Conservation (phyloP, 2,329 filamentous ascomycete genomes). For the Monilinia fructicola region DNA sequence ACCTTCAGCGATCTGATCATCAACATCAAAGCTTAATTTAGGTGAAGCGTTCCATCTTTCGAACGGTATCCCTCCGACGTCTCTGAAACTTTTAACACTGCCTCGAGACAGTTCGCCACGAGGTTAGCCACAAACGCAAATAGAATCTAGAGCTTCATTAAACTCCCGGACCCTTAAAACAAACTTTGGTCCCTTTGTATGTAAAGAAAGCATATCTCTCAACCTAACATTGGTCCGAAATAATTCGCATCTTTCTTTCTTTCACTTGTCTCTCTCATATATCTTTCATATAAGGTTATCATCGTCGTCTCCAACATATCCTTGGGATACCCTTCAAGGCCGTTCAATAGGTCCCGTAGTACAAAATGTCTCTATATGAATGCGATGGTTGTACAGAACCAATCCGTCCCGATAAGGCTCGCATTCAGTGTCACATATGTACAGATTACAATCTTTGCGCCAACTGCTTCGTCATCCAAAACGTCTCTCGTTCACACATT, state of each 20-base stretch:
- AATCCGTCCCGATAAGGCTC: constrained; percentile 18
- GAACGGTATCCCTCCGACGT: constrained; percentile 1
- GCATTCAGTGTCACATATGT: constrained; percentile 15
- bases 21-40: not conserved
- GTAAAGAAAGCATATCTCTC: not conserved
- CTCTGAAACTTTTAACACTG: constrained; percentile 15
- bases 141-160: constrained; percentile 3
- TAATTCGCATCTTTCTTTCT: constrained; percentile 1
- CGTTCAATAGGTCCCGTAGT: not conserved
- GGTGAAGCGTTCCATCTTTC: not conserved
- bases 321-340: constrained; percentile 3
- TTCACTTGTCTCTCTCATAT: not conserved
- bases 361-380: constrained; percentile 22
- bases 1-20: constrained; percentile 8
- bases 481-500: constrained; percentile 27
- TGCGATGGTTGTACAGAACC: constrained; percentile 15
- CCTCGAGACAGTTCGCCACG: not conserved
- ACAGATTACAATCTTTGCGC: constrained; percentile 33
- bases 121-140: not conserved
- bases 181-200: not conserved
- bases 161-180: not conserved
- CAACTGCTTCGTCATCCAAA: constrained; percentile 35
- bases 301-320: not conserved
- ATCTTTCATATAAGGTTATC: not conserved
- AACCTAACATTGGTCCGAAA: not conserved